phyloP scores from a whole-genome alignment of 768 basidiomycete species.

The Panus rudis region DNA sequence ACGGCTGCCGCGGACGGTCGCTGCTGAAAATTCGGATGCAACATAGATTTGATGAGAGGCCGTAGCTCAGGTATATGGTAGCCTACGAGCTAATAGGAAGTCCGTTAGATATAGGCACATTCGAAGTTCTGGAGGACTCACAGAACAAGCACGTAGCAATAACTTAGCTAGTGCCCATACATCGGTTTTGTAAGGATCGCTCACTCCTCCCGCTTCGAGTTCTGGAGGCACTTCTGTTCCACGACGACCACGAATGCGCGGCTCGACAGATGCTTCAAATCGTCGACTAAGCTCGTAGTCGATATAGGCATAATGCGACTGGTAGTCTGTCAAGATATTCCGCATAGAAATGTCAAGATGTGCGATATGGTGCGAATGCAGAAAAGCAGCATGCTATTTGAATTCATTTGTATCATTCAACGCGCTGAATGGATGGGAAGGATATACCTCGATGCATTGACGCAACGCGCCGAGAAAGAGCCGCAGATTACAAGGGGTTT shows the following conservation, averaged over 20 bases:
- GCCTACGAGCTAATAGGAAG: slow-evolving; percentile 41
- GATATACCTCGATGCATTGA: slow-evolving; percentile 61
- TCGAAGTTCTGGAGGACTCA: slow-evolving; percentile 21
- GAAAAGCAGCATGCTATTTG: slow-evolving; percentile 56
- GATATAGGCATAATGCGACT: slow-evolving; percentile 62
- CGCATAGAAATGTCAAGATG: slow-evolving; percentile 69
- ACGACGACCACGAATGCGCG: slow-evolving; percentile 37
- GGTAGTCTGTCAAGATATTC: slow-evolving; percentile 62
- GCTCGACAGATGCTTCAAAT: slow-evolving; percentile 33
- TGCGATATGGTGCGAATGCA: slow-evolving; percentile 59
- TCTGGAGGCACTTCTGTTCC: slow-evolving; percentile 71
- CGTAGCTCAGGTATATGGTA: slow-evolving; percentile 54
- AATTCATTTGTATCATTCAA: background rate
- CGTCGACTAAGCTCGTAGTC: slow-evolving; percentile 65
- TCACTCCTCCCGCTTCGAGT: slow-evolving; percentile 41
- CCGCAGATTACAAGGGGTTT: slow-evolving; percentile 42
- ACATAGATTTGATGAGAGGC: slow-evolving; percentile 51
- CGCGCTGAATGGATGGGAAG: slow-evolving; percentile 5
- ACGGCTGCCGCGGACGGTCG: slow-evolving; percentile 46
- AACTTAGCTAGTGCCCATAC: slow-evolving; percentile 67
- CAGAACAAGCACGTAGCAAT: slow-evolving; percentile 60
- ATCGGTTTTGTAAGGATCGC: slow-evolving; percentile 65
- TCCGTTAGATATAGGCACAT: slow-evolving; percentile 7
- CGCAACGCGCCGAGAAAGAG: slow-evolving; percentile 51
- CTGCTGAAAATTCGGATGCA: slow-evolving; percentile 40